Conservation (phyloP, 2,329 filamentous ascomycete genomes). For the Microsporum audouinii region DNA sequence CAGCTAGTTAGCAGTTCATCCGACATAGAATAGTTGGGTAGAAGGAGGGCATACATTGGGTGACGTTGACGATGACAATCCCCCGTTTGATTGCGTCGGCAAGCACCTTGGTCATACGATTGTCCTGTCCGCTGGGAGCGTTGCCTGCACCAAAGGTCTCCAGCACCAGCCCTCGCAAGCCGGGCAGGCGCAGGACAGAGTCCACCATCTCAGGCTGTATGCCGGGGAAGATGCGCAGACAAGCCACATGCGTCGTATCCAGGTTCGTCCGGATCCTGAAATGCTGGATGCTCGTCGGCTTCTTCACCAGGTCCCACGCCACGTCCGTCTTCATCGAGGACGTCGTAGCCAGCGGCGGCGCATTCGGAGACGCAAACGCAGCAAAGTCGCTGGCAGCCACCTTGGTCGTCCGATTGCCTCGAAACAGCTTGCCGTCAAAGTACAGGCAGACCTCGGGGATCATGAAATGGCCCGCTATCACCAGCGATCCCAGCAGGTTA, state of each 20-base stretch:
- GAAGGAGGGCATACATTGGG: constrained; percentile 60
- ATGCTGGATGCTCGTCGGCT: constrained; percentile 60
- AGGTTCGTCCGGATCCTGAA: constrained; percentile 65
- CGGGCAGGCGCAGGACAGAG: constrained; percentile 64
- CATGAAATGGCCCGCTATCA: constrained; percentile 83
- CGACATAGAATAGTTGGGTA: neutral
- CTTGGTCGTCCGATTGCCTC: constrained; percentile 80
- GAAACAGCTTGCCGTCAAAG: constrained; percentile 83
- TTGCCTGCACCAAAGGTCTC: constrained; percentile 93
- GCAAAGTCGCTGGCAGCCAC: constrained; percentile 76
- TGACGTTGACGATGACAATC: constrained; percentile 80
- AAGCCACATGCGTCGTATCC: constrained; percentile 80
- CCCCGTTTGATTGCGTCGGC: constrained; percentile 65
- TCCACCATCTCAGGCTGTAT: constrained; percentile 92
- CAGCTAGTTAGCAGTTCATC: neutral
- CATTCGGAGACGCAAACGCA: constrained; percentile 82
- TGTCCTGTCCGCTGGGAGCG: constrained; percentile 70
- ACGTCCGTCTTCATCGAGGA: constrained; percentile 71
- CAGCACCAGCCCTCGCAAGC: constrained; percentile 67
- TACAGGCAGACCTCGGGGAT: constrained; percentile 89
- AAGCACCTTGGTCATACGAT: constrained; percentile 66
- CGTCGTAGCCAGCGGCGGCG: constrained; percentile 66
- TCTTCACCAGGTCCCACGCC: constrained; percentile 64
- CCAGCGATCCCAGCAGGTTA: constrained; percentile 76
- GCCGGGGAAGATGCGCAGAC: constrained; percentile 79